These are phyloP conservation scores for Edaphochlamys debaryana DNA, from an alignment of 139 green algal species.

Conservation along the genomic window DNA sequence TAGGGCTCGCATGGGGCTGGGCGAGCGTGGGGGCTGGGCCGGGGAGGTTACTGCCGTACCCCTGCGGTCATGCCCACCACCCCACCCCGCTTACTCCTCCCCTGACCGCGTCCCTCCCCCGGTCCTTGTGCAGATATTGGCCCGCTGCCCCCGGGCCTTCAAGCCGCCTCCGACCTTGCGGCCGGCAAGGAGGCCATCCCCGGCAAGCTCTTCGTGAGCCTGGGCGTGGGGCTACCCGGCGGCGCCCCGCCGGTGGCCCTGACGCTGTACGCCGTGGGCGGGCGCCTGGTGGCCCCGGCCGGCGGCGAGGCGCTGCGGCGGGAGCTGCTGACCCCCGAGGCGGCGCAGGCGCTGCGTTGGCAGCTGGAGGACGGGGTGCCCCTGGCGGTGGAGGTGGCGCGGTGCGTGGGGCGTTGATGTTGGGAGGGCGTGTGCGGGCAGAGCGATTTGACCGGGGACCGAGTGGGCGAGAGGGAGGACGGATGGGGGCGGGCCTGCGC, in stretches of 20 bases:
- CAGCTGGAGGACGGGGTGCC: conserved; percentile 39
- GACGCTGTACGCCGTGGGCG: not conserved
- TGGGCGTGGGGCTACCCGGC: conserved; percentile 31
- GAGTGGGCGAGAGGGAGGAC: too few relatives aligned
- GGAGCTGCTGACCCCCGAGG: conserved; percentile 19
- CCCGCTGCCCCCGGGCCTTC: conserved; percentile 25
- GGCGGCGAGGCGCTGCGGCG: conserved; percentile 25
- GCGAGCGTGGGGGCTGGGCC: not conserved
- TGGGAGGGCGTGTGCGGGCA: not conserved
- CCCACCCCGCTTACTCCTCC: not conserved
- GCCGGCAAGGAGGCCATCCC: too few relatives aligned
- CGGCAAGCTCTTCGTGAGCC: conserved; percentile 26
- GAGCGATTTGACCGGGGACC: too few relatives aligned
- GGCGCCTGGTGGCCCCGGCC: not conserved
- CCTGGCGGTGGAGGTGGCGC: conserved; percentile 41
- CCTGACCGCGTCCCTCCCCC: not conserved
- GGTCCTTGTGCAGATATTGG: not conserved
- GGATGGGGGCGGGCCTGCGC: too few relatives aligned
- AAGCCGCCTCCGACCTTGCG: conserved; percentile 12
- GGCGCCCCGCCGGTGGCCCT: conserved; percentile 3
- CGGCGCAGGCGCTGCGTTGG: conserved; percentile 13
- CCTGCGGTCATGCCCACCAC: not conserved
- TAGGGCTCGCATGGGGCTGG: not conserved
- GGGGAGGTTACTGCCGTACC: not conserved
- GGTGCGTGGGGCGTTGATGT: not conserved